A percentile compares a stretch with the other conserved stretches of the same genome.
Evolutionary conservation across 2,329 filamentous ascomycete genomes (phyloP).

Genomic region (Microsporum ferrugineum): DNA sequence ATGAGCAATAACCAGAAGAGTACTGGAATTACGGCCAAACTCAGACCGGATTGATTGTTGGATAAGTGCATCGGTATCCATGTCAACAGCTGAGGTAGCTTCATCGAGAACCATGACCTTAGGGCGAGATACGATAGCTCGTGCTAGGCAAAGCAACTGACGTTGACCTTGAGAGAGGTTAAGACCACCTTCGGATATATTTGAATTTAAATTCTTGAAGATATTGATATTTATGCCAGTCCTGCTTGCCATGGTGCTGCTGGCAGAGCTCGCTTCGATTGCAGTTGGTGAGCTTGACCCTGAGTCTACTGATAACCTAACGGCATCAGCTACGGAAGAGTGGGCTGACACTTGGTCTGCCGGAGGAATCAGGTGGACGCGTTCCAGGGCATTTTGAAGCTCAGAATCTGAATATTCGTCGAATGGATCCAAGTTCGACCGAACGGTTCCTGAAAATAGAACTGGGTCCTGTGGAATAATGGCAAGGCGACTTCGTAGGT

Average conservation of each 20-base stretch:
- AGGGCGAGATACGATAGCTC: conserved; percentile 58
- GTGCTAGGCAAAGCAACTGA: conserved; percentile 63
- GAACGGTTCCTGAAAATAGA: conserved; percentile 66
- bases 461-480: conserved; percentile 79
- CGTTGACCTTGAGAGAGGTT: conserved; percentile 68
- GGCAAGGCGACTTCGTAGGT: conserved; percentile 60
- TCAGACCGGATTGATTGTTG: conserved; percentile 62
- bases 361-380: conserved; percentile 54
- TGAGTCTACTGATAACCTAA: background rate
- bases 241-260: background rate
- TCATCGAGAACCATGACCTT: conserved; percentile 73
- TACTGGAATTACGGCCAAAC: conserved; percentile 50
- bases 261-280: conserved; percentile 13
- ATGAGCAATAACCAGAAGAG: conserved; percentile 64
- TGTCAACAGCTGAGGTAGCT: conserved; percentile 67
- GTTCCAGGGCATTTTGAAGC: conserved; percentile 56
- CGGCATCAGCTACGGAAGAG: background rate
- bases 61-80: conserved; percentile 62
- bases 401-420: conserved; percentile 56
- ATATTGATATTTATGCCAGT: conserved; percentile 42
- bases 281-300: conserved; percentile 14
- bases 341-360: conserved; percentile 18
- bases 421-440: conserved; percentile 68
- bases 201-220: conserved; percentile 51
- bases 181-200: conserved; percentile 59